These are phyloP conservation scores for Leucosporidium scottii DNA, from an alignment of 768 basidiomycete genomes.

Conservation along the genomic window DNA sequence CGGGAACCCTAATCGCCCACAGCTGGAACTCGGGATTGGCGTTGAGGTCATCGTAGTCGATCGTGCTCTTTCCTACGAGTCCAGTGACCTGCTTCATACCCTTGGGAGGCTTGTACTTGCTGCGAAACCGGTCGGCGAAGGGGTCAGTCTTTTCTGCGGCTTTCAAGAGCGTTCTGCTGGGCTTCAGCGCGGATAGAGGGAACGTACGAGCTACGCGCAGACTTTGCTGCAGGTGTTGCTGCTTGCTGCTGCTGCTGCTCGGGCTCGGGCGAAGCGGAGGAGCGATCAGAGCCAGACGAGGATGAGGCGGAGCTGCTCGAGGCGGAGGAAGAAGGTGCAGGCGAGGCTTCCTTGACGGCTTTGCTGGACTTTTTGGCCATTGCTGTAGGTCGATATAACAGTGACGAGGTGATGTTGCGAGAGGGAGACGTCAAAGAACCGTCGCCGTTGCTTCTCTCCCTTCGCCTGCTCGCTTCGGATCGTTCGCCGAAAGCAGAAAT, in stretches of 20 bases:
- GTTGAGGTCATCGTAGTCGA: constrained; percentile 27
- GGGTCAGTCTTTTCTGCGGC: no score
- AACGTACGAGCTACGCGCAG: no score
- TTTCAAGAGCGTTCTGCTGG: no score
- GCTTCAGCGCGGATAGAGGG: no score
- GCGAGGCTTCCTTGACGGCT: constrained; percentile 8
- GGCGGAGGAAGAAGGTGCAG: background rate
- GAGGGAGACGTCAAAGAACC: background rate
- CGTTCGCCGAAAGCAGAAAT: no score
- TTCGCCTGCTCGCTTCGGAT: no score
- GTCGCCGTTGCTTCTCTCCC: no score
- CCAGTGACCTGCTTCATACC: constrained; percentile 15
- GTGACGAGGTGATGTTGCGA: background rate
- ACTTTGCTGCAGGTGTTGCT: no score
- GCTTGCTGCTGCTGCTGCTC: no score
- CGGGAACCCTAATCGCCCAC: constrained; percentile 27
- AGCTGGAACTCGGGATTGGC: constrained; percentile 22
- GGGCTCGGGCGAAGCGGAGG: constrained; percentile 16
- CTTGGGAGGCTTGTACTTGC: constrained; percentile 16
- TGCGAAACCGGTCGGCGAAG: background rate
- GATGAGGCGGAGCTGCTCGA: constrained; percentile 10
- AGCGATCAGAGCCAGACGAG: background rate
- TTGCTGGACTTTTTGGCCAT: constrained; percentile 22
- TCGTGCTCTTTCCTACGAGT: background rate
- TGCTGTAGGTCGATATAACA: background rate